These are phyloP conservation scores for Amanita polypyramis DNA, from an alignment of 768 basidiomycete genomes.

Conservation along the genomic window DNA sequence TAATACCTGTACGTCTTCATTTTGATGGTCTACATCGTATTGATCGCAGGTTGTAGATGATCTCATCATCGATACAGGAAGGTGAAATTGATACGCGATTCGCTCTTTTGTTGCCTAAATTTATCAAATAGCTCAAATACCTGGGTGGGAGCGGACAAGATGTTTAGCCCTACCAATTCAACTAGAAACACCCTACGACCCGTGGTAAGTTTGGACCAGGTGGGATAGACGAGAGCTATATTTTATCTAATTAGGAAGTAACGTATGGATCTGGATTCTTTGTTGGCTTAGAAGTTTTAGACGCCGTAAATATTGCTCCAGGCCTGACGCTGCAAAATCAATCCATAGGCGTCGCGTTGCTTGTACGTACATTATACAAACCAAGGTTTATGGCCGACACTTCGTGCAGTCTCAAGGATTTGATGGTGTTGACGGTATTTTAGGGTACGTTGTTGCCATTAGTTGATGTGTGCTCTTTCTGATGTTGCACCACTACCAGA, in stretches of 20 bases:
- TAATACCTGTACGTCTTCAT: neutral
- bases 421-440: constrained; percentile 47
- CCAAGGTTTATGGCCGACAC: neutral
- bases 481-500: constrained; percentile 19
- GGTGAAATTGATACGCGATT: neutral
- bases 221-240: neutral
- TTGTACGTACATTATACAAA: constrained; percentile 8
- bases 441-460: constrained; percentile 34
- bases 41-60: neutral
- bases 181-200: constrained; percentile 23
- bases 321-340: constrained; percentile 37
- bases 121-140: constrained; percentile 3
- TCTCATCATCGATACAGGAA: constrained; percentile 6
- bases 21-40: neutral
- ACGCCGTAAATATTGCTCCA: constrained; percentile 41
- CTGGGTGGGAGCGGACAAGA: constrained; percentile 43
- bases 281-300: constrained; percentile 42
- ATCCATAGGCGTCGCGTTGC: constrained; percentile 54
- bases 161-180: constrained; percentile 35
- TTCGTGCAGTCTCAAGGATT: constrained; percentile 29
- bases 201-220: constrained; percentile 18
- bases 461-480: neutral
- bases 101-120: neutral
- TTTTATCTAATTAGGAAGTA: constrained; percentile 26
- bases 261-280: constrained; percentile 56